phyloP scores from a whole-genome alignment of 345 rosid species.

The Moringa oleifera region DNA sequence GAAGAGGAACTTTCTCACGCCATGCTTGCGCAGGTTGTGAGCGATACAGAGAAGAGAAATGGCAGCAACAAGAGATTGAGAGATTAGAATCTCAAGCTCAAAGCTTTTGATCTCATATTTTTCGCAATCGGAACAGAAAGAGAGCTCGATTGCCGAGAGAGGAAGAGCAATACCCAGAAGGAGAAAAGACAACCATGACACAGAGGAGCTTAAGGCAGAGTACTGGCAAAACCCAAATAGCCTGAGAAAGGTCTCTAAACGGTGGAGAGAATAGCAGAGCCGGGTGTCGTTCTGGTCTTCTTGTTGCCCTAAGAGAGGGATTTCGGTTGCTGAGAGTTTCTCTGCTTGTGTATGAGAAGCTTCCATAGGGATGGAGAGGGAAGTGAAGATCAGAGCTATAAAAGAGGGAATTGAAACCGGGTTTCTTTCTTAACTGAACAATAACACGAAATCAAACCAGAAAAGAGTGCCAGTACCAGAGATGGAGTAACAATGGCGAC shows the following conservation, averaged over 20 bases:
- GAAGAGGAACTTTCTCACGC: conserved; percentile 32
- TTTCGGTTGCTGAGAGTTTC: not conserved
- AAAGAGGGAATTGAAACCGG: too few species aligned
- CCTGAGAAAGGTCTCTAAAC: conserved; percentile 24
- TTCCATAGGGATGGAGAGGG: not conserved
- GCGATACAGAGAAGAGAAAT: conserved; percentile 31
- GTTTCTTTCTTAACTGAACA: too few species aligned
- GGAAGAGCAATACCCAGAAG: conserved; percentile 36
- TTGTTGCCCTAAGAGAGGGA: conserved; percentile 7
- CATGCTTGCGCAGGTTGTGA: conserved; percentile 31
- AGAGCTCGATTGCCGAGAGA: conserved; percentile 5
- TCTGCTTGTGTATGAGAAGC: not conserved
- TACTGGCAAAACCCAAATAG: conserved; percentile 32
- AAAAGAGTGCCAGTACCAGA: too few species aligned
- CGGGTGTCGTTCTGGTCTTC: conserved; percentile 12
- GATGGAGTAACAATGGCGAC: too few species aligned
- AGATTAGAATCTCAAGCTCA: conserved; percentile 27
- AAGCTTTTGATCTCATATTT: conserved; percentile 19
- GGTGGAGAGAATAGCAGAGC: conserved; percentile 21
- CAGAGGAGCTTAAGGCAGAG: conserved; percentile 16
- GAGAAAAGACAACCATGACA: conserved; percentile 33
- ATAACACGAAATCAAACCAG: too few species aligned
- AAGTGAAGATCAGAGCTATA: too few species aligned
- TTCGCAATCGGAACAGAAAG: conserved; percentile 14
- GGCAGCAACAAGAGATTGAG: conserved; percentile 29